A percentile compares a stretch with the other conserved stretches of the same genome.
Conservation (phyloP, 108 stramenopile genomes). For the Aureococcus anophagefferens region DNA sequence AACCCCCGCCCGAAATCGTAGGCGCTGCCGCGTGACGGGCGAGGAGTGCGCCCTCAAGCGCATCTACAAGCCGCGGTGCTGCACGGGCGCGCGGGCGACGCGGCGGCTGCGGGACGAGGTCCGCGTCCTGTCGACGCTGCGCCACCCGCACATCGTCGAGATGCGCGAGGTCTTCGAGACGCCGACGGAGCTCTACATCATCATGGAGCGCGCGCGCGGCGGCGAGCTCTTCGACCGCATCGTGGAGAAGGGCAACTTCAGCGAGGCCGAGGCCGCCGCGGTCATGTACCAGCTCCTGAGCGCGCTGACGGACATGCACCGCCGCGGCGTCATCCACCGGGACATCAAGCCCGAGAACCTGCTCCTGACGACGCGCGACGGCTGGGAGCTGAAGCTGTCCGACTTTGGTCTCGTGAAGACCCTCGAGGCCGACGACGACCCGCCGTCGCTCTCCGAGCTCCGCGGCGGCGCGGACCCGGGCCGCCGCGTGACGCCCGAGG, state of each 20-base stretch:
- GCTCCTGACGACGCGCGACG: constrained; percentile 66
- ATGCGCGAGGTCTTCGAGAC: constrained; percentile 1
- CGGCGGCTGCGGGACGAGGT: not conserved
- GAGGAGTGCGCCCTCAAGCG: not conserved
- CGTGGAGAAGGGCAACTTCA: constrained; percentile 77
- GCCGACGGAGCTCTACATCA: constrained; percentile 54
- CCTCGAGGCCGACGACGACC: constrained; percentile 9
- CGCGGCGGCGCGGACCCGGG: too few relatives aligned
- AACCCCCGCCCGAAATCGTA: too few relatives aligned
- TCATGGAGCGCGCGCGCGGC: constrained; percentile 78
- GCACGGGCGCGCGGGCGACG: not conserved
- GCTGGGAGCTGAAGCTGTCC: constrained; percentile 83
- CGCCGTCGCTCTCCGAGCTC: too few relatives aligned
- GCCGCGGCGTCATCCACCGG: constrained; percentile 67
- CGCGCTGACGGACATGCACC: constrained; percentile 71
- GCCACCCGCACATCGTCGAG: not conserved
- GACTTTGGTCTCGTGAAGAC: constrained; percentile 96
- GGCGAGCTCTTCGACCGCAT: constrained; percentile 96
- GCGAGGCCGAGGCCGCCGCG: constrained; percentile 79
- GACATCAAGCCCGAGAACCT: constrained; percentile 92
- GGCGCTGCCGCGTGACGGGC: too few relatives aligned
- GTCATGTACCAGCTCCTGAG: constrained; percentile 62
- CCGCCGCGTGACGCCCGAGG: too few relatives aligned
- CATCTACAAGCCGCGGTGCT: not conserved
- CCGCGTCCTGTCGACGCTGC: not conserved